Percentiles rank a stretch among this genome's conserved stretches.
Evolutionary conservation across 139 green algal genomes (phyloP).

Genomic region (Nannochloris sp.): DNA sequence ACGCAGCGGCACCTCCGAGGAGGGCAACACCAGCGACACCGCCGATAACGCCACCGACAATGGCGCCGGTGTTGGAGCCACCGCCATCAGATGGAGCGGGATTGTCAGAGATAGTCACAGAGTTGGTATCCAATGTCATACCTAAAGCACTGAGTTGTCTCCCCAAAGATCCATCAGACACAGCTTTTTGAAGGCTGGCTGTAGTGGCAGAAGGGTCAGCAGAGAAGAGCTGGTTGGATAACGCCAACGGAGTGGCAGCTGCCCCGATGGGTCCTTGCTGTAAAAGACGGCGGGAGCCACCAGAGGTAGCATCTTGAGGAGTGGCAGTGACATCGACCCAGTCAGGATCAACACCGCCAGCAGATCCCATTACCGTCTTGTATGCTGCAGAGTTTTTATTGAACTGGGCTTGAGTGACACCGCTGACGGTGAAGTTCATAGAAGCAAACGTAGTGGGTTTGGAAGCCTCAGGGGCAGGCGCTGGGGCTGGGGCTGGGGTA

Average conservation of each 20-base stretch:
- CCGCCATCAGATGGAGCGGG: not conserved
- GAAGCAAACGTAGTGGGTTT: not conserved
- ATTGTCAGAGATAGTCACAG: not conserved
- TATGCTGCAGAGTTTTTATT: not conserved
- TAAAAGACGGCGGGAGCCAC: not conserved
- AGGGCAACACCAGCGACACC: not conserved
- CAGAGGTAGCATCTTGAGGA: not conserved
- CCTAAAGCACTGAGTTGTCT: conserved; percentile 2
- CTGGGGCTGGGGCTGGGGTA: not conserved
- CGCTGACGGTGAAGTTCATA: not conserved
- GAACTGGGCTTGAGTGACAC: not conserved
- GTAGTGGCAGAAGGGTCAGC: not conserved
- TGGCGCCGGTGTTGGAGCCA: conserved; percentile 8
- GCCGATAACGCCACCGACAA: conserved; percentile 11
- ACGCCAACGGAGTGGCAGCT: not conserved
- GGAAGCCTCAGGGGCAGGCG: not conserved
- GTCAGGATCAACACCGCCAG: not conserved
- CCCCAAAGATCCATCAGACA: conserved; percentile 4
- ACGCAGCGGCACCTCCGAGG: not conserved
- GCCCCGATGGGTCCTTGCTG: not conserved
- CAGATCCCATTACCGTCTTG: not conserved
- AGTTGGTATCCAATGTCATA: conserved; percentile 8
- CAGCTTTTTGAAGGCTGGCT: not conserved
- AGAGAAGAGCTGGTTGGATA: conserved; percentile 3
- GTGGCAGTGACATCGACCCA: not conserved